Base-by-base conservation (phyloP, 164 flowering plant genomes). In the Umbellularia californica region DNA sequence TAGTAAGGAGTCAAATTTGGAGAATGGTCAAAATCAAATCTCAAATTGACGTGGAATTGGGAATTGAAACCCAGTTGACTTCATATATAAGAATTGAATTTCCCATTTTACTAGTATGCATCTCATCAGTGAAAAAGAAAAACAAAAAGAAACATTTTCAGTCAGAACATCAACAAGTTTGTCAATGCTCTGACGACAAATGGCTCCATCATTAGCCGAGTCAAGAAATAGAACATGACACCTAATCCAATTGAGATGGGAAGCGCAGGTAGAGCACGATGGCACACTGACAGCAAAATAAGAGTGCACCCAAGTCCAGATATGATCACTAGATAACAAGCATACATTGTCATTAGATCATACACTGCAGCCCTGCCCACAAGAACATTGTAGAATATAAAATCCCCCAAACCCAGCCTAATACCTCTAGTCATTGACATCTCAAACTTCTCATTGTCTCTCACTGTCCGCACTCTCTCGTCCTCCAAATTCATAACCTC, bases 361-460 rank as follows among this genome's bases (percentile, higher is more conserved):
- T 92, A 95, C 97, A 93, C 88, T 70, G 99, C 94, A 75, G 99
- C 99, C 79, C 99, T 90, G 58, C 97, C 99, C 74, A 95, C 99
- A 68, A 95, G 90, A 73, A 93, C 97, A 78, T 97, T 89, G 76
- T 93, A 95, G 81, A 95, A 93, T 6, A 95, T 81, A 76, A 95
- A 95, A 76, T 95, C 99, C 28, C 99, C 99, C 20, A 95, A 90
- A 47, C 99, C 99, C 68, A 95, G 90, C 78, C 85, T 93, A 72
- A 93, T 90, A 30, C 99, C 99, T 80, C 79, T 50, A 5, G 68
- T 77, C 60, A 51, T 30, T n/a, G 20, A 65, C 51, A 65, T 50
- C n/a, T 28, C 69, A 22, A 20, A 50, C 2, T 30, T 65, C 22
- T 28, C 33, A 52, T 19, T 19, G 19, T 52, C 20, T 52, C 58